Percentiles rank a stretch among this genome's conserved stretches.
These are phyloP conservation scores for Platanthera guangdongensis DNA, from an alignment of 106 monocot species.

Conservation along the genomic window DNA sequence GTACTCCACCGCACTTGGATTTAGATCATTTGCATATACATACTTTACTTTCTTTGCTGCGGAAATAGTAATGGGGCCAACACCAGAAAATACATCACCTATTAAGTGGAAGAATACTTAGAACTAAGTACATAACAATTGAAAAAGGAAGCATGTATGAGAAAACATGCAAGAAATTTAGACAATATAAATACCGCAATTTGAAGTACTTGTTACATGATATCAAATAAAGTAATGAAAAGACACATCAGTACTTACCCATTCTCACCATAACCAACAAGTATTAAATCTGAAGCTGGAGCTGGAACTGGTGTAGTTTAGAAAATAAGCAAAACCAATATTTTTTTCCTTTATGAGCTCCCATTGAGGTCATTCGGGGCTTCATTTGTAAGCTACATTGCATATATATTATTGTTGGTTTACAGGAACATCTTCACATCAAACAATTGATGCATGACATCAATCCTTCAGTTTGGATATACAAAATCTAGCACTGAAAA, in stretches of 20 bases:
- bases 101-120: slow-evolving; percentile 3
- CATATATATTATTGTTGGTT: not conserved
- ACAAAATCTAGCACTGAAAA: not conserved
- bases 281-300: not conserved
- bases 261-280: not conserved
- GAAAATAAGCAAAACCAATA: not conserved
- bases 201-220: not conserved
- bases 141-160: not conserved
- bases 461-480: too few species aligned
- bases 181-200: not conserved
- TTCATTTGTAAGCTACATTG: not conserved
- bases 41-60: slow-evolving; percentile 85
- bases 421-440: not conserved
- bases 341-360: not conserved
- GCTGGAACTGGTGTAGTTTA: not conserved
- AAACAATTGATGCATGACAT: too few species aligned
- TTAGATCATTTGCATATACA: slow-evolving; percentile 97
- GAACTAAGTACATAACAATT: not conserved
- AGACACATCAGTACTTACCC: not conserved
- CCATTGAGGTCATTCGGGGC: not conserved
- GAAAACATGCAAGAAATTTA: not conserved
- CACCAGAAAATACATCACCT: slow-evolving; percentile 98
- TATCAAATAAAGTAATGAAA: not conserved
- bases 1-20: slow-evolving; percentile 87
- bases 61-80: slow-evolving; percentile 82